phyloP scores from a whole-genome alignment of 768 basidiomycete genomes.

The Collybia nuda region DNA sequence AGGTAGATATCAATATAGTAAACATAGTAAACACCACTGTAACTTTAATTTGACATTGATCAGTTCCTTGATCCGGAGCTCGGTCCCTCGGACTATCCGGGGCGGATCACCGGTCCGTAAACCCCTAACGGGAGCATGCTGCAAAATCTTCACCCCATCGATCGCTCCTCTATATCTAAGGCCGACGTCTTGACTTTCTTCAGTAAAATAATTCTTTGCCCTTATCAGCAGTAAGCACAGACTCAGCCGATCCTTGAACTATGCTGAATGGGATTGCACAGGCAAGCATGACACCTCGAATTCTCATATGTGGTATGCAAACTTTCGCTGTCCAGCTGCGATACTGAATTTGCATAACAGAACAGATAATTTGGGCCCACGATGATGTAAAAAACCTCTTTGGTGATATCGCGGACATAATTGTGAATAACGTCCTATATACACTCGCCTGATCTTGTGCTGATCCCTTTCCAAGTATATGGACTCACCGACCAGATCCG shows the following conservation, averaged over 20 bases:
- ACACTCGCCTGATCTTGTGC: too few relatives aligned
- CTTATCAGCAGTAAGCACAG: neutral
- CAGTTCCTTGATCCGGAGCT: too few relatives aligned
- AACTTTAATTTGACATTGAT: too few relatives aligned
- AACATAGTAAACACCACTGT: too few relatives aligned
- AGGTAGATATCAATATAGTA: too few relatives aligned
- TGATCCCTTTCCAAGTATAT: constrained; percentile 27
- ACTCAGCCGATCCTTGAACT: too few relatives aligned
- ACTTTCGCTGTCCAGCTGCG: neutral
- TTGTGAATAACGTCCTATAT: constrained; percentile 53
- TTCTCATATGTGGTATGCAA: constrained; percentile 27
- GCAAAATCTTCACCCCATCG: neutral
- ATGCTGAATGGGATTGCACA: neutral
- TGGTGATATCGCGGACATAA: constrained; percentile 66
- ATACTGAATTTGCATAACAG: constrained; percentile 29
- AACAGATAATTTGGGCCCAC: constrained; percentile 78
- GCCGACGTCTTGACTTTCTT: too few relatives aligned
- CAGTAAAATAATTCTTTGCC: too few relatives aligned
- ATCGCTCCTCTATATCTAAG: neutral
- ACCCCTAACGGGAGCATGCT: neutral
- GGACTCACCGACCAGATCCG: constrained; percentile 61
- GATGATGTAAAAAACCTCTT: constrained; percentile 69
- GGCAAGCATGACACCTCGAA: constrained; percentile 21
- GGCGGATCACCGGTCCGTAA: constrained; percentile 1
- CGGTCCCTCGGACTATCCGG: neutral